A percentile compares a stretch with the other conserved stretches of the same genome.
phyloP scores from a whole-genome alignment of 345 rosid genomes.

The Populus alba region DNA sequence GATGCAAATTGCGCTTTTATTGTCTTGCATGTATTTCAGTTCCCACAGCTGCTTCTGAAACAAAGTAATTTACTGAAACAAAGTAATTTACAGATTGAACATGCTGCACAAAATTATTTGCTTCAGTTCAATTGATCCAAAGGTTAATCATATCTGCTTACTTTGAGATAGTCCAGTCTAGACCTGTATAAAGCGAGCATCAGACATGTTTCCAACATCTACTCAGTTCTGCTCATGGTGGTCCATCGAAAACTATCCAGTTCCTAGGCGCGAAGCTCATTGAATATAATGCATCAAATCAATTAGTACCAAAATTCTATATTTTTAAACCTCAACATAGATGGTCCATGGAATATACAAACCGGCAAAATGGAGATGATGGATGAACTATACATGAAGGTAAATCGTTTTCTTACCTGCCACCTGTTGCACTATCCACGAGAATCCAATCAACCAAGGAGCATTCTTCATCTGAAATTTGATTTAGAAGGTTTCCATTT shows the following conservation, averaged over 20 bases:
- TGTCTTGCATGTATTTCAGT: background rate
- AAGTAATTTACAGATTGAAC: background rate
- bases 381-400: background rate
- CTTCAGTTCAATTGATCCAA: too few relatives aligned
- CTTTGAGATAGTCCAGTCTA: too few relatives aligned
- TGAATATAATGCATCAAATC: background rate
- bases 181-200: too few relatives aligned
- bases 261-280: background rate
- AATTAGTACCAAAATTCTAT: background rate
- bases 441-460: constrained; percentile 77
- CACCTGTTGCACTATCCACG: constrained; percentile 81
- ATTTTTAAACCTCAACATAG: background rate
- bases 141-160: too few relatives aligned
- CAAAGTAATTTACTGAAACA: background rate
- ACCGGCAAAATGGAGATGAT: background rate
- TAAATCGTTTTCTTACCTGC: constrained; percentile 45
- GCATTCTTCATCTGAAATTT: constrained; percentile 58
- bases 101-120: background rate
- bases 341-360: background rate
- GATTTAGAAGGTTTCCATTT: constrained; percentile 61
- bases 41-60: background rate
- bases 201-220: background rate
- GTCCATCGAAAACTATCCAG: background rate
- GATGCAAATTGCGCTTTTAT: background rate
- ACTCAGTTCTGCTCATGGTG: background rate